These are phyloP conservation scores for Chlamydomonas sphaeroides DNA, from an alignment of 139 green algal species.

Conservation along the genomic window DNA sequence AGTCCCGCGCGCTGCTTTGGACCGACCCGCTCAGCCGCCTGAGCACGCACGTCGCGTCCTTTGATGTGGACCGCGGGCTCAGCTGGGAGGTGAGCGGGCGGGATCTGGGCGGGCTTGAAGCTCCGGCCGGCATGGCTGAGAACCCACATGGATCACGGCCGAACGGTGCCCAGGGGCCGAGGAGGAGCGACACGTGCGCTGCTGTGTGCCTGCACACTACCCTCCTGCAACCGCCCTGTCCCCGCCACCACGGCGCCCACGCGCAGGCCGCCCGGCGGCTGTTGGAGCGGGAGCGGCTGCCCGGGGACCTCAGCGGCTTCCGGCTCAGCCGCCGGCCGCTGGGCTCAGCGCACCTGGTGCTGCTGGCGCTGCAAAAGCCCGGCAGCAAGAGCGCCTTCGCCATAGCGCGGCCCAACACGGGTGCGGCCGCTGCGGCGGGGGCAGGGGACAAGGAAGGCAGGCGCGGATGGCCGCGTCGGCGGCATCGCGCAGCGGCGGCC, in stretches of 20 bases:
- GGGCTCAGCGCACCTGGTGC: constrained; percentile 50
- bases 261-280: constrained; percentile 37
- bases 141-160: too few relatives aligned
- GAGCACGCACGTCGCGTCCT: constrained; percentile 62
- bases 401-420: constrained; percentile 77
- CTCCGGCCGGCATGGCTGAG: too few relatives aligned
- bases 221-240: neutral
- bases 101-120: too few relatives aligned
- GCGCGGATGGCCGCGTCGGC: too few relatives aligned
- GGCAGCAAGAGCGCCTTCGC: constrained; percentile 60
- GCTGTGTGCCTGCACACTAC: too few relatives aligned
- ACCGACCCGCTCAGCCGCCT: constrained; percentile 64
- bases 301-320: constrained; percentile 66
- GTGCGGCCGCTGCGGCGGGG: constrained; percentile 48
- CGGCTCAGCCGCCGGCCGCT: constrained; percentile 54
- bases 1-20: constrained; percentile 39
- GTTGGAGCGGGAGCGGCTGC: constrained; percentile 62
- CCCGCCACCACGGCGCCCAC: neutral
- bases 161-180: too few relatives aligned
- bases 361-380: constrained; percentile 74
- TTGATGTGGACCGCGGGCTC: constrained; percentile 78
- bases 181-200: too few relatives aligned
- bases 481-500: neutral
- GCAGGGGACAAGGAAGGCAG: neutral
- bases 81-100: constrained; percentile 57